phyloP scores from a whole-genome alignment of 1,284 basidiomycete genomes.

The Apiotrichum laibachii region DNA sequence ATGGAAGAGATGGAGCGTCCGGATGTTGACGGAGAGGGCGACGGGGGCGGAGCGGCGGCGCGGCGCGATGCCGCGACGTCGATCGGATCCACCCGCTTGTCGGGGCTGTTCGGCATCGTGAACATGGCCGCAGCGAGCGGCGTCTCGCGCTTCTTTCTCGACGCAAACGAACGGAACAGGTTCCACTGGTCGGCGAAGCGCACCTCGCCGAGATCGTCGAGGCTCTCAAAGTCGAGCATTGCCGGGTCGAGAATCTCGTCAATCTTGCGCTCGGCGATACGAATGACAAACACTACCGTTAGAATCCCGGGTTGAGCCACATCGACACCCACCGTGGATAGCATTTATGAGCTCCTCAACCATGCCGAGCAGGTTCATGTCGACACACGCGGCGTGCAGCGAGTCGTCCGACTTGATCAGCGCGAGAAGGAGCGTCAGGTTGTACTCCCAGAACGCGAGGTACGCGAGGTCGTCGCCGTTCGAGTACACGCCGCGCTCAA shows the following conservation, averaged over 20 bases:
- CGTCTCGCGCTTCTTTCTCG: conserved; percentile 58
- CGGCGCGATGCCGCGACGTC: conserved; percentile 7
- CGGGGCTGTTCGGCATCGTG: conserved; percentile 9
- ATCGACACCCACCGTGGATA: conserved; percentile 79
- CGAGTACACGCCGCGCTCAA: conserved; percentile 89
- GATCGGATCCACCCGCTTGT: neutral
- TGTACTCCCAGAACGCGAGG: conserved; percentile 92
- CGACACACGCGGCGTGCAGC: conserved; percentile 66
- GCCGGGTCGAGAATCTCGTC: conserved; percentile 80
- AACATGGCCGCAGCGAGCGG: conserved; percentile 16
- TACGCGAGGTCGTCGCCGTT: conserved; percentile 79
- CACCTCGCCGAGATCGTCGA: conserved; percentile 73
- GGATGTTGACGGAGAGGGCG: conserved; percentile 13
- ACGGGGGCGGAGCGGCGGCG: conserved; percentile 1
- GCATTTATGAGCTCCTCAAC: conserved; percentile 80
- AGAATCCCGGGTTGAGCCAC: no score
- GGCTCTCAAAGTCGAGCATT: conserved; percentile 77
- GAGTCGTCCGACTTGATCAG: conserved; percentile 78
- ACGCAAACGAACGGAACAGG: conserved; percentile 69
- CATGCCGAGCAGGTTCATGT: conserved; percentile 63
- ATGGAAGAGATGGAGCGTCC: conserved; percentile 18
- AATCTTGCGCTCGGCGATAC: conserved; percentile 82
- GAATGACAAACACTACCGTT: conserved; percentile 87
- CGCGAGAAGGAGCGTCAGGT: conserved; percentile 83
- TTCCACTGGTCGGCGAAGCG: conserved; percentile 97